These are phyloP conservation scores for Acanthamoeba sp. DNA, from an alignment of 208 protist genomes.

Conservation along the genomic window DNA sequence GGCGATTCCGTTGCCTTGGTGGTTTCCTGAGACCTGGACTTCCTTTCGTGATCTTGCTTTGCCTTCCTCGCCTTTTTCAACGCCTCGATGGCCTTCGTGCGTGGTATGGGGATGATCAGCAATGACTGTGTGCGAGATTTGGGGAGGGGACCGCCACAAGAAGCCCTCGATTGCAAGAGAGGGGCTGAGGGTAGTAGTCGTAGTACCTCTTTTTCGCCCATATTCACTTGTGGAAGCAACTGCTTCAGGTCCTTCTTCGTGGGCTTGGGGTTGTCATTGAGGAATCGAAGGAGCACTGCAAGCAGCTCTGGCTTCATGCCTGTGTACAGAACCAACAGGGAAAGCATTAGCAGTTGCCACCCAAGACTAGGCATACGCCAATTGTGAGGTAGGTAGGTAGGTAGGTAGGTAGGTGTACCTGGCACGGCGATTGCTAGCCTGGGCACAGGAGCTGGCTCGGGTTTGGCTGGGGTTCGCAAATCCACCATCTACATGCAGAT, in stretches of 20 bases:
- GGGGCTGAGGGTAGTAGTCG: too few relatives aligned
- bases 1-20: not conserved
- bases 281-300: not conserved
- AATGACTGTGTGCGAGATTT: too few relatives aligned
- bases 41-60: slow-evolving; percentile 7
- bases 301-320: slow-evolving; percentile 28
- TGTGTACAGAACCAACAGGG: not conserved
- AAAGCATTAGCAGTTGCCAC: not conserved
- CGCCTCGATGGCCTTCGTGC: slow-evolving; percentile 2
- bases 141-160: too few relatives aligned
- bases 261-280: slow-evolving; percentile 29
- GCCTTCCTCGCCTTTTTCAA: slow-evolving; percentile 54
- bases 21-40: not conserved
- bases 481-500: not conserved
- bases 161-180: too few relatives aligned
- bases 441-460: not conserved
- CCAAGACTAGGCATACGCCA: too few relatives aligned
- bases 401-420: not conserved
- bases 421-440: not conserved
- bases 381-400: not conserved
- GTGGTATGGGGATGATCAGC: not conserved
- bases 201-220: slow-evolving; percentile 48
- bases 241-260: slow-evolving; percentile 54
- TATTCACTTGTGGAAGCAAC: slow-evolving; percentile 39
- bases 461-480: not conserved